Evolutionary conservation across 164 flowering plant species (phyloP).

Genomic region (Echeveria elegans): DNA sequence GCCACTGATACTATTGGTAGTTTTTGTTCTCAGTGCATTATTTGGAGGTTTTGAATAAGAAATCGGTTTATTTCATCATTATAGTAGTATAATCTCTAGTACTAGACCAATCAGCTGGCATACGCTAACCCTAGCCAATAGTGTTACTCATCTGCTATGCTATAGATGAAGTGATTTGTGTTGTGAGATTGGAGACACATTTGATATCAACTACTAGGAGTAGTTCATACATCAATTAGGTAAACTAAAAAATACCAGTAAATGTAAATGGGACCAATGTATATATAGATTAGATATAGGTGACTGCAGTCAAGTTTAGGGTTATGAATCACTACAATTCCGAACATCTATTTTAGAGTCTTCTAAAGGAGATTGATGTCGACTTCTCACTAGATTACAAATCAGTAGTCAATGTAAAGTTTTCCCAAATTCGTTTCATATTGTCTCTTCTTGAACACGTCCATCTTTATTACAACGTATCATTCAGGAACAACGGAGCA

Average conservation of each 20-base stretch:
- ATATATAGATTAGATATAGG: not conserved
- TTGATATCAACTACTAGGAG: not conserved
- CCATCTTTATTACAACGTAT: not conserved
- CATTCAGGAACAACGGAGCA: not conserved
- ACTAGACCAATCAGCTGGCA: too few relatives aligned
- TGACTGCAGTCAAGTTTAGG: not conserved
- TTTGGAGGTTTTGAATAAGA: too few relatives aligned
- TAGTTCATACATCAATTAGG: not conserved
- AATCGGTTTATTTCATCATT: too few relatives aligned
- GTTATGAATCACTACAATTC: not conserved
- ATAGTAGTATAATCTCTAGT: too few relatives aligned
- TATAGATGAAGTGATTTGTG: not conserved
- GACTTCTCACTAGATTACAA: not conserved
- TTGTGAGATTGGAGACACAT: not conserved
- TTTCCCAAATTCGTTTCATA: not conserved
- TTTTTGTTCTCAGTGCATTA: too few relatives aligned
- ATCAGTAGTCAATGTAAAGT: not conserved
- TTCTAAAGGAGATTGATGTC: constrained; percentile 3
- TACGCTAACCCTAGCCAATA: too few relatives aligned
- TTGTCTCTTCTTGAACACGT: not conserved
- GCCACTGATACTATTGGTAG: too few relatives aligned
- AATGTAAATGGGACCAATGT: not conserved
- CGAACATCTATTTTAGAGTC: not conserved
- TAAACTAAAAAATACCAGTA: not conserved
- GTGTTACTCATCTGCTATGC: too few relatives aligned